A percentile compares a stretch with the other conserved stretches of the same genome.
Conservation (phyloP, 441 rosid species). For the Manihot esculenta region DNA sequence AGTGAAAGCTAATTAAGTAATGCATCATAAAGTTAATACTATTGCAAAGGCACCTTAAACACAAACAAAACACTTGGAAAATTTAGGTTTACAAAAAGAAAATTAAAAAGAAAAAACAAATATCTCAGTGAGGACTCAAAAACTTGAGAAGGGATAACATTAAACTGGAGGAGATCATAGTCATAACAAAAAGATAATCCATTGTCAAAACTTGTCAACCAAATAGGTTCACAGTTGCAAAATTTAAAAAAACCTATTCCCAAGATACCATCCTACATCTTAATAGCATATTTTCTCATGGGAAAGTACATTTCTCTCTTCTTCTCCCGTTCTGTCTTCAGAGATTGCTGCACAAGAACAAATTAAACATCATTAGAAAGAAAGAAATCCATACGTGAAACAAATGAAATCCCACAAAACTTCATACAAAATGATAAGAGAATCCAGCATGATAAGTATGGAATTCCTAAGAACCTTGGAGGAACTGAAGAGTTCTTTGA, state of each 20-base stretch:
- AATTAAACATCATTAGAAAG: neutral
- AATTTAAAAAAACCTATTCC: conserved; percentile 14
- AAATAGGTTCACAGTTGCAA: conserved; percentile 15
- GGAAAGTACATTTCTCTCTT: conserved; percentile 41
- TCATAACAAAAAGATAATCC: conserved; percentile 9
- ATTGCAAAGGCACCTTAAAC: too few relatives aligned
- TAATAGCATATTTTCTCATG: conserved; percentile 38
- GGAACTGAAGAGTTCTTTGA: neutral
- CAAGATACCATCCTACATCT: conserved; percentile 26
- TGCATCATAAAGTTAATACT: too few relatives aligned
- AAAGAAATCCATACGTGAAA: neutral
- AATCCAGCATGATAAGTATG: neutral
- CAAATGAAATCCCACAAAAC: neutral
- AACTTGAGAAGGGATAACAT: neutral
- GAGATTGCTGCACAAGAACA: conserved; percentile 29
- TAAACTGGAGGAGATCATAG: conserved; percentile 13
- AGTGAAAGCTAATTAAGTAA: too few relatives aligned
- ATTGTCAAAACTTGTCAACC: conserved; percentile 22
- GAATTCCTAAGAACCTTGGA: neutral
- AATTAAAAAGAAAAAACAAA: too few relatives aligned
- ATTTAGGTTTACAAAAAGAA: neutral
- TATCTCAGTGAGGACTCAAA: neutral
- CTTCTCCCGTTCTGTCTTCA: conserved; percentile 40
- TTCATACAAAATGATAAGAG: neutral
- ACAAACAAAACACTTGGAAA: too few relatives aligned